These are phyloP conservation scores for Hibiscus syriacus DNA, from an alignment of 345 rosid species.

Conservation along the genomic window DNA sequence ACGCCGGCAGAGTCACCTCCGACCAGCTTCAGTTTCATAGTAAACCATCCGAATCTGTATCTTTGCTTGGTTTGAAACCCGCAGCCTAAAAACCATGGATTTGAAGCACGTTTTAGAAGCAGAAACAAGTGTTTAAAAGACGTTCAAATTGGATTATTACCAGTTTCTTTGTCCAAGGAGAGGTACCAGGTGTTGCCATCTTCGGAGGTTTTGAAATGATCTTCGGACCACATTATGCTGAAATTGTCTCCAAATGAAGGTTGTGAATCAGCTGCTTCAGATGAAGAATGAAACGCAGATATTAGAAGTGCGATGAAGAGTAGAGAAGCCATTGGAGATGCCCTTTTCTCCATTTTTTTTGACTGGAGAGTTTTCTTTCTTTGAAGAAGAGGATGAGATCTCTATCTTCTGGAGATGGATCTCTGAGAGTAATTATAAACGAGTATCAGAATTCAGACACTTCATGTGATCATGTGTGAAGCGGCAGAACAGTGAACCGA, in stretches of 20 bases:
- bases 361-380: neutral
- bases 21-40: constrained; percentile 93
- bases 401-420: constrained; percentile 20
- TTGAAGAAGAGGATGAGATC: constrained; percentile 8
- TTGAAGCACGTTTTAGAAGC: neutral
- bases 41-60: constrained; percentile 96
- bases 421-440: constrained; percentile 3
- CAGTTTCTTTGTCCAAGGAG: constrained; percentile 85
- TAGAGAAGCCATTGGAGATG: constrained; percentile 28
- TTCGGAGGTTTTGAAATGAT: constrained; percentile 85
- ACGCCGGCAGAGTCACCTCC: constrained; percentile 99
- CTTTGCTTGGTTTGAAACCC: constrained; percentile 92
- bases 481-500: constrained; percentile 13
- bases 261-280: constrained; percentile 31
- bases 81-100: constrained; percentile 42
- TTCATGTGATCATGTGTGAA: neutral
- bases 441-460: constrained; percentile 5
- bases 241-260: constrained; percentile 72
- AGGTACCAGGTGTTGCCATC: constrained; percentile 98
- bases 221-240: constrained; percentile 89
- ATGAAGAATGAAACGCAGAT: constrained; percentile 17
- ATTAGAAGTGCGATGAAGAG: constrained; percentile 30
- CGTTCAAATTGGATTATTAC: constrained; percentile 13
- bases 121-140: neutral
- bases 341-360: constrained; percentile 26